Percentiles rank a stretch among this genome's conserved stretches.
These are phyloP conservation scores for Sutorius australiensis DNA, from an alignment of 768 basidiomycete genomes.

Conservation along the genomic window DNA sequence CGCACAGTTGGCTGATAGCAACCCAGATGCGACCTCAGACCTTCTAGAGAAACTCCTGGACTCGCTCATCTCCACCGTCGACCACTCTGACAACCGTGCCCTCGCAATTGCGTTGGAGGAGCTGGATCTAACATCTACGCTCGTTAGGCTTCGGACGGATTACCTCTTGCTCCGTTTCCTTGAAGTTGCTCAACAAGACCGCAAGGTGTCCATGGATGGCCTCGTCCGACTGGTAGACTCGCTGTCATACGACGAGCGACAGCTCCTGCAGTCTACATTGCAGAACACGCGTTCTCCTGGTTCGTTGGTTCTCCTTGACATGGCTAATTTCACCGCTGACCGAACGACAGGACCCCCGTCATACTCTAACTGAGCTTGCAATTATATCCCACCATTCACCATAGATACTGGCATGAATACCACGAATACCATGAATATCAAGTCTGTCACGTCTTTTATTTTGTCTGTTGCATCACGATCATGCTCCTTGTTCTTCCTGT, in stretches of 20 bases:
- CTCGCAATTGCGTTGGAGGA: conserved; percentile 66
- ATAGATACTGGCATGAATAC: not conserved
- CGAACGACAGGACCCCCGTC: conserved; percentile 38
- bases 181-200: conserved; percentile 66
- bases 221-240: conserved; percentile 69
- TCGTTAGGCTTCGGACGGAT: conserved; percentile 66
- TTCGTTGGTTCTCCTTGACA: conserved; percentile 31
- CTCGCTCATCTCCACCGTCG: conserved; percentile 53
- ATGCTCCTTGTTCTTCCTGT: not conserved
- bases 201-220: conserved; percentile 72
- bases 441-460: not conserved
- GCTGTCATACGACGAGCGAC: conserved; percentile 70
- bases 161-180: conserved; percentile 64
- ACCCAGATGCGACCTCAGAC: conserved; percentile 64
- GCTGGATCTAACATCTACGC: conserved; percentile 59
- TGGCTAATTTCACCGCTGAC: not conserved
- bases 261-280: conserved; percentile 54
- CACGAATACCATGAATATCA: conserved; percentile 8
- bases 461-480: not conserved
- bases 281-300: conserved; percentile 60
- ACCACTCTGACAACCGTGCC: conserved; percentile 50
- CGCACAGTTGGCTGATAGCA: conserved; percentile 60
- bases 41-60: conserved; percentile 65
- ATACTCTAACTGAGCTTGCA: conserved; percentile 29
- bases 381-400: not conserved